Conservation (phyloP, 2,329 filamentous ascomycete genomes). For the Sporothrix inflata region DNA sequence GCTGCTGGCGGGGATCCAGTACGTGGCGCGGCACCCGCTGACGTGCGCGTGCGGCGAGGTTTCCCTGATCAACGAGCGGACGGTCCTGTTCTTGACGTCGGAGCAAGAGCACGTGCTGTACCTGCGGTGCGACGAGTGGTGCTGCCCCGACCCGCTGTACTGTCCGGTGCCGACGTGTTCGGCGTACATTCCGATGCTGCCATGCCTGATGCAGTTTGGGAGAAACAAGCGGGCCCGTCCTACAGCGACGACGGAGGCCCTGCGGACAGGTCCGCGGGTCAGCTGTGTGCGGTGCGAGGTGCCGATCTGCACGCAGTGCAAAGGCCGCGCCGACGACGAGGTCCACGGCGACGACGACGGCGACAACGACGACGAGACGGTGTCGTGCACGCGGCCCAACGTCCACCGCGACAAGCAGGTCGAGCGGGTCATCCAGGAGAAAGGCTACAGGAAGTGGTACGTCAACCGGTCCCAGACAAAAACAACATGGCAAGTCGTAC, state of each 20-base stretch:
- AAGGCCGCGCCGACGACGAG: slow-evolving; percentile 1
- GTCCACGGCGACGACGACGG: not conserved
- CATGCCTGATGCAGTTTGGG: not conserved
- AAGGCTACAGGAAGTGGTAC: slow-evolving; percentile 5
- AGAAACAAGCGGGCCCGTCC: too few species aligned
- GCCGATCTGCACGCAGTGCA: slow-evolving; percentile 22
- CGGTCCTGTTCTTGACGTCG: not conserved
- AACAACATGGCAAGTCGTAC: too few species aligned
- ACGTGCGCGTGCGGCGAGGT: slow-evolving; percentile 6
- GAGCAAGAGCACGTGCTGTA: not conserved
- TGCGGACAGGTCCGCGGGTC: too few species aligned
- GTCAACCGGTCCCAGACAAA: too few species aligned
- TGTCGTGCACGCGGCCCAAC: slow-evolving; percentile 9
- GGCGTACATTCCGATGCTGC: slow-evolving; percentile 18
- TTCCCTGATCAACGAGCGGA: slow-evolving; percentile 2
- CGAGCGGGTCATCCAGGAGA: not conserved
- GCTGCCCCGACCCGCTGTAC: slow-evolving; percentile 16
- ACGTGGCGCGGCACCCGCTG: not conserved
- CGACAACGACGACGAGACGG: not conserved
- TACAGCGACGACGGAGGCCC: too few species aligned
- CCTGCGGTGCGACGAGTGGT: slow-evolving; percentile 18
- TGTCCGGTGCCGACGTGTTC: slow-evolving; percentile 16
- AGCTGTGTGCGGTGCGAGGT: not conserved
- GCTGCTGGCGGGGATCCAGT: not conserved
- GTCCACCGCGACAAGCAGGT: not conserved